Conservation (phyloP, 805 yeast species). For the Spathaspora passalidarum region DNA sequence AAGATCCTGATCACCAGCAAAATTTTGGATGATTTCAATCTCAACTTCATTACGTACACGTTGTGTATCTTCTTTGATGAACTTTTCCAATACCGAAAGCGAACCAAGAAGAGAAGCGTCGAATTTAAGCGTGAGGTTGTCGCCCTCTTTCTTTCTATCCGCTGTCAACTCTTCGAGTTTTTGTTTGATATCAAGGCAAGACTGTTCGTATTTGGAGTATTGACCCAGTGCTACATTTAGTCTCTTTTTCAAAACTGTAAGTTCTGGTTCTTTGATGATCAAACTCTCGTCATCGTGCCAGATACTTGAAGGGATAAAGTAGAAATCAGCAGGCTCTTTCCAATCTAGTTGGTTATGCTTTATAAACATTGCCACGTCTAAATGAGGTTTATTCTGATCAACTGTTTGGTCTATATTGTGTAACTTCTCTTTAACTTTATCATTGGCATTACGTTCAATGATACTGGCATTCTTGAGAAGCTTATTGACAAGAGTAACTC, state of each 20-base stretch:
- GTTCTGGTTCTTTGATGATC: slow-evolving; percentile 54
- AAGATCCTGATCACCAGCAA: slow-evolving; percentile 73
- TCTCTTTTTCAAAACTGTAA: slow-evolving; percentile 51
- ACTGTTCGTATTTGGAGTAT: slow-evolving; percentile 38
- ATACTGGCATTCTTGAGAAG: slow-evolving; percentile 59
- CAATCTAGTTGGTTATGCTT: slow-evolving; percentile 77
- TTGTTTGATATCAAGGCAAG: slow-evolving; percentile 49
- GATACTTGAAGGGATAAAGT: slow-evolving; percentile 81
- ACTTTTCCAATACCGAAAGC: slow-evolving; percentile 52
- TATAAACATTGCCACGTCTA: slow-evolving; percentile 87
- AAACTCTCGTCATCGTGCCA: slow-evolving; percentile 96
- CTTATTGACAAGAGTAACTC: slow-evolving; percentile 68
- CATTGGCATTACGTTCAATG: slow-evolving; percentile 52
- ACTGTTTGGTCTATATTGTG: slow-evolving; percentile 54
- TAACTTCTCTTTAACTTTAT: slow-evolving; percentile 48
- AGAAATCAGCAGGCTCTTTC: slow-evolving; percentile 85
- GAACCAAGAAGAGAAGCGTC: slow-evolving; percentile 55
- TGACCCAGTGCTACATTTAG: slow-evolving; percentile 40
- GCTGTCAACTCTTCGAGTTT: slow-evolving; percentile 43
- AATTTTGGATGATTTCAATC: slow-evolving; percentile 84
- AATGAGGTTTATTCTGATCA: slow-evolving; percentile 63
- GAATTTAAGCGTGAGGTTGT: slow-evolving; percentile 45
- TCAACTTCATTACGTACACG: slow-evolving; percentile 81
- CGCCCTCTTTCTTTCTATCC: slow-evolving; percentile 31
- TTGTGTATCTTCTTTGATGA: slow-evolving; percentile 68